phyloP scores from a whole-genome alignment of 2,329 filamentous ascomycete genomes.

The Paraphoma sp. region DNA sequence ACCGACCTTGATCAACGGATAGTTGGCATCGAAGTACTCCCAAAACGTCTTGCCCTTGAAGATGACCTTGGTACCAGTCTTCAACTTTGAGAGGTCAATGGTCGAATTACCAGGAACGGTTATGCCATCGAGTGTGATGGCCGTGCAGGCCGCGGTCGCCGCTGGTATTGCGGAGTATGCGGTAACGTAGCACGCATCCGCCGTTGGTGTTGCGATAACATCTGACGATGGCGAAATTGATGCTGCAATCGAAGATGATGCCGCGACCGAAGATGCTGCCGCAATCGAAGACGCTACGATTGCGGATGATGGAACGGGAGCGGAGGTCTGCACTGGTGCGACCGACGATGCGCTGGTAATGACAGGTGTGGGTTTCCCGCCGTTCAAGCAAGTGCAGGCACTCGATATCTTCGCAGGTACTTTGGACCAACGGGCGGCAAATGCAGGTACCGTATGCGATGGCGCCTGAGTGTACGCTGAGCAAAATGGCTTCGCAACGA shows the following conservation, averaged over 20 bases:
- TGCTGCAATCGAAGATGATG: not conserved
- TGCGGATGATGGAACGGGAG: not conserved
- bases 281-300: not conserved
- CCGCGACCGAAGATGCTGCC: not conserved
- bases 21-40: constrained; percentile 47
- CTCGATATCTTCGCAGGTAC: constrained; percentile 12
- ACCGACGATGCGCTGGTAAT: not conserved
- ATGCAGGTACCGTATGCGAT: constrained; percentile 14
- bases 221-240: constrained; percentile 1
- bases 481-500: constrained; percentile 17
- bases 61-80: constrained; percentile 51
- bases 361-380: constrained; percentile 8
- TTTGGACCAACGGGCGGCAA: constrained; percentile 14
- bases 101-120: constrained; percentile 44
- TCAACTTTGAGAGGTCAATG: constrained; percentile 50
- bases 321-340: too few relatives aligned
- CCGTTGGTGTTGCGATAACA: not conserved
- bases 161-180: constrained; percentile 28
- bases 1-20: constrained; percentile 35
- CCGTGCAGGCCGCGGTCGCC: constrained; percentile 50
- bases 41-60: constrained; percentile 36
- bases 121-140: constrained; percentile 51
- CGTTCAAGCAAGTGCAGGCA: constrained; percentile 11
- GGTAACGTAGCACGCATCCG: constrained; percentile 28
- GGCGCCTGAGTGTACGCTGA: constrained; percentile 12